Conservation (phyloP, 345 rosid genomes). For the Aquilaria sinensis region DNA sequence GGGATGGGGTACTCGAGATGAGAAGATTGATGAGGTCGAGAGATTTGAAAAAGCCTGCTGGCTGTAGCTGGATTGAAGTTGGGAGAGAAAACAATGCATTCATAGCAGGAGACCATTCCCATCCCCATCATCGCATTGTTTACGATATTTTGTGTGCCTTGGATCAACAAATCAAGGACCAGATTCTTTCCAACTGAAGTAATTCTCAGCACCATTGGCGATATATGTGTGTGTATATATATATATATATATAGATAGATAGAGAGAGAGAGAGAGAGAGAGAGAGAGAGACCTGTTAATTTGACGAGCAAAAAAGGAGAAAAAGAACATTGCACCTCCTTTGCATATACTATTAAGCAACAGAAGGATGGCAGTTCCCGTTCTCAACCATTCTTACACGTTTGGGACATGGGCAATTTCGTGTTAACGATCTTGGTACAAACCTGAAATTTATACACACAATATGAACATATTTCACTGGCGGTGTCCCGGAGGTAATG, state of each 20-base stretch:
- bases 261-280: no score
- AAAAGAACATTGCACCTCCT: background rate
- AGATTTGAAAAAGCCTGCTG: constrained; percentile 73
- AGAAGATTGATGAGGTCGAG: constrained; percentile 64
- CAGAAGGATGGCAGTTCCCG: background rate
- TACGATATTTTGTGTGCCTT: constrained; percentile 34
- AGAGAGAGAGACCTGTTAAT: no score
- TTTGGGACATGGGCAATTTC: background rate
- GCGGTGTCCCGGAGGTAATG: constrained; percentile 80
- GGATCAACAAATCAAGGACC: constrained; percentile 55
- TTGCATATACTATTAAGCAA: constrained; percentile 6
- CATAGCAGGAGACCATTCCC: constrained; percentile 69
- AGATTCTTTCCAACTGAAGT: constrained; percentile 9
- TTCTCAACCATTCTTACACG: constrained; percentile 1
- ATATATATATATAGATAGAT: no score
- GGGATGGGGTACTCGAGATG: constrained; percentile 71
- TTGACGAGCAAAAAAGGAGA: background rate
- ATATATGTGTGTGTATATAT: no score
- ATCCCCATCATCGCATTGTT: constrained; percentile 45
- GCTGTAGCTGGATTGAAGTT: constrained; percentile 92
- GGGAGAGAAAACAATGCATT: constrained; percentile 49
- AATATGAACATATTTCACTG: constrained; percentile 38
- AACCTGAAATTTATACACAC: constrained; percentile 18
- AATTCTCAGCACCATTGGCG: no score
- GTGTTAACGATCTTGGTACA: background rate